A percentile compares a stretch with the other conserved stretches of the same genome.
Conservation (phyloP, 257 asterid species). For the Ehretia macrophylla region DNA sequence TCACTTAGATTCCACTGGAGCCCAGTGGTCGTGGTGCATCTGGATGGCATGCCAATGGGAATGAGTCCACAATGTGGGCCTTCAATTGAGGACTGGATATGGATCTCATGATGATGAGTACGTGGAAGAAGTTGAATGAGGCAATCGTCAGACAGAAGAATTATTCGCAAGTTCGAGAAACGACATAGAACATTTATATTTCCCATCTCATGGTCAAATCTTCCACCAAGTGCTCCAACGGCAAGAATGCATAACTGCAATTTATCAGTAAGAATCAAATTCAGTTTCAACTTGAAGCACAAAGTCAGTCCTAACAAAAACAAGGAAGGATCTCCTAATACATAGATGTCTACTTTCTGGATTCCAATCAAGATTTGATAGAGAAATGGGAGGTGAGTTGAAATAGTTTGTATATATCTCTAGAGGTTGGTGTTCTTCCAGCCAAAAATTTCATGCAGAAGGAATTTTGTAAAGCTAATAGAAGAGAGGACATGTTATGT, state of each 20-base stretch:
- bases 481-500: no score
- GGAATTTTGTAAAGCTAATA: no score
- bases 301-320: conserved; percentile 3
- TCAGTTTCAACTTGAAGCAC: background rate
- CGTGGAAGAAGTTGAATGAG: conserved; percentile 83
- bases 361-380: background rate
- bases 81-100: conserved; percentile 42
- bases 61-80: conserved; percentile 96
- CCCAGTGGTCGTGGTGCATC: conserved; percentile 70
- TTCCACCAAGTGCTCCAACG: conserved; percentile 96
- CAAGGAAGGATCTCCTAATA: background rate
- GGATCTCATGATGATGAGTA: conserved; percentile 65
- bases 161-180: conserved; percentile 54
- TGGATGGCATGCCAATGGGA: conserved; percentile 63
- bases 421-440: no score
- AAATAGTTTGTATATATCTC: no score
- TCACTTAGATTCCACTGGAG: conserved; percentile 89
- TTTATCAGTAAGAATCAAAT: conserved; percentile 3
- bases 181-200: conserved; percentile 69
- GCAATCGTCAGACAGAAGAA: conserved; percentile 84
- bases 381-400: background rate
- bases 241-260: conserved; percentile 78
- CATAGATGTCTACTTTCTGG: background rate
- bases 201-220: conserved; percentile 93
- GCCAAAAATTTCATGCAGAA: no score